A percentile compares a stretch with the other conserved stretches of the same genome.
phyloP scores from a whole-genome alignment of 2,329 filamentous ascomycete genomes.

The Phialophora expanda region DNA sequence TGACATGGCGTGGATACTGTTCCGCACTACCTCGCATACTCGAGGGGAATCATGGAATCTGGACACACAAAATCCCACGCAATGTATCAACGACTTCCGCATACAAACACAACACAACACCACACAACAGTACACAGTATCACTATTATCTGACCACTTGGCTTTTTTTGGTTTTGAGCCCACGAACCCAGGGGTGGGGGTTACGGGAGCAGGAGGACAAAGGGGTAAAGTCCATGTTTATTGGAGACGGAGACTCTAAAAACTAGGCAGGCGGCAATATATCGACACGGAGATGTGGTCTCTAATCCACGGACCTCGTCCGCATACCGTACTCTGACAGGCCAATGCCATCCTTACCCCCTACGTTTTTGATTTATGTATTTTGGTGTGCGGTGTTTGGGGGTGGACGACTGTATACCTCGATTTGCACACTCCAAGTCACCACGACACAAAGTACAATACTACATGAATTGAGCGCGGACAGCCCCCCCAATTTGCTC shows the following conservation, averaged over 20 bases:
- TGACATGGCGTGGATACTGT: neutral
- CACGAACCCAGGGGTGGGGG: too few species aligned
- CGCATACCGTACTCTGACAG: neutral
- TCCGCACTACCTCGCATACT: neutral
- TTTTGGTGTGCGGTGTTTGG: neutral
- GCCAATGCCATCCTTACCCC: neutral
- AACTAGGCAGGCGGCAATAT: neutral
- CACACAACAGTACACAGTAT: neutral
- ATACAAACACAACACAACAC: neutral
- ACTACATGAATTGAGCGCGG: neutral
- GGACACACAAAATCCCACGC: neutral
- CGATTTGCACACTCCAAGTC: neutral
- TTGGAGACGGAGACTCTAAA: neutral
- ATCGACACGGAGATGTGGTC: neutral
- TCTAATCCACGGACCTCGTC: neutral
- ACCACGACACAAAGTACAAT: neutral
- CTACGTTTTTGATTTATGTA: too few species aligned
- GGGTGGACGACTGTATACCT: neutral
- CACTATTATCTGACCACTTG: neutral
- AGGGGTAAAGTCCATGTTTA: neutral
- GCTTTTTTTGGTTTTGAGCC: neutral
- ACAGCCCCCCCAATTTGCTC: neutral
- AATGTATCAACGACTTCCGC: neutral
- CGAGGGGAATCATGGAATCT: neutral
- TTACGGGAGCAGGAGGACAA: neutral